Base-by-base conservation (phyloP, 2,329 filamentous ascomycete species). In the Lachnellula willkommii region DNA sequence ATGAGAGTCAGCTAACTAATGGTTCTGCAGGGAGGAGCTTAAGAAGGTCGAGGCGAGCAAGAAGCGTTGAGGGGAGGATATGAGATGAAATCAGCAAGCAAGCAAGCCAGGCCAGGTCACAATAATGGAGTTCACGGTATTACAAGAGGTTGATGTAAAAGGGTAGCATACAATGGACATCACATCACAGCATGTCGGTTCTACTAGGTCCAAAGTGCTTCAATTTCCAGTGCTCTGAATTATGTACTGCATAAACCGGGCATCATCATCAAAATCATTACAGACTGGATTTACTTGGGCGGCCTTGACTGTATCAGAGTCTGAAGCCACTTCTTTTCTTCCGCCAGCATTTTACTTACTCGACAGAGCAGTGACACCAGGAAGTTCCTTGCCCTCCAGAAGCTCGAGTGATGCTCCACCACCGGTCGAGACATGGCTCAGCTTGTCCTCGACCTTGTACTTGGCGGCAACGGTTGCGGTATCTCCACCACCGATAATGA, bases 401-500 rank as follows among this genome's bases (percentile, higher is more conserved):
- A 99, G 80, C 82, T 99, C 94, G 70, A 99, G 80, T 68, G 88
- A 93, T 65, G 94, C 94, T 77, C 94, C 94, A 70, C 94, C 94
- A 66, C 94, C 94, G 35, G 94, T 99, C 50, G 91, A 96, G 62
- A 99, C 94, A 79, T 99, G 94, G 79, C 91, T 96, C 71, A 97
- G 83, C 85, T 97, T 95, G 76, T 90, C 85, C 82, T 99, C 94
- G 61, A 90, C 93, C 54, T 87, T 87, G 74, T 96, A 99, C 82
- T 99, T 96, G 74, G 92, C 93, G 53, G 94, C 94, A 48, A 97
- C 94, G 58, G 94, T 99, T 50, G 94, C 94, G 51, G 94, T 99
- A 76, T 99, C 94, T 75, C 94, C 94, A 74, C 94, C 94, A 61
- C 94, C 94, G 63, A 99, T 96, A 77, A 99, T 97, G 73, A 97